A percentile compares a stretch with the other conserved stretches of the same genome.
These are phyloP conservation scores for Candida nitratophila DNA, from an alignment of 805 yeast species.

Conservation along the genomic window DNA sequence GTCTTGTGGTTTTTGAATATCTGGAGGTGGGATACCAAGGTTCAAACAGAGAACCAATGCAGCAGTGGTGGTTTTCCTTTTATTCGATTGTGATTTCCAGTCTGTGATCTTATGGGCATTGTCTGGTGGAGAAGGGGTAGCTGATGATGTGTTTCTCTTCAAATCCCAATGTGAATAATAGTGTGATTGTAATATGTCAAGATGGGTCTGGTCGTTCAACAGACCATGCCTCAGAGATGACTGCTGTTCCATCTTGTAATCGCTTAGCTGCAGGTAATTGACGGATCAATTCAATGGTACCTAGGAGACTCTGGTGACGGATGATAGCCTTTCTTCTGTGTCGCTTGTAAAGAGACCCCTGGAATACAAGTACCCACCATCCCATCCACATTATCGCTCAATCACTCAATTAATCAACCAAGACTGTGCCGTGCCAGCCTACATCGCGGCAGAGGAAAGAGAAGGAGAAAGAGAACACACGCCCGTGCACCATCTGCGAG, in stretches of 20 bases:
- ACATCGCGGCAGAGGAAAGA: too few relatives aligned
- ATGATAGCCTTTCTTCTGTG: too few relatives aligned
- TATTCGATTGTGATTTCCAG: conserved; percentile 87
- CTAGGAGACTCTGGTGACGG: too few relatives aligned
- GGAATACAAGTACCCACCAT: too few relatives aligned
- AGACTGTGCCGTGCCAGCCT: too few relatives aligned
- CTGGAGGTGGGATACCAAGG: conserved; percentile 96
- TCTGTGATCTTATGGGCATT: conserved; percentile 70
- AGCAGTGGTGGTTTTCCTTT: conserved; percentile 90
- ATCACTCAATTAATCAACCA: too few relatives aligned
- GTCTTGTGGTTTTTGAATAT: conserved; percentile 85
- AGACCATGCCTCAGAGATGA: conserved; percentile 23
- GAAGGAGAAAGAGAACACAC: too few relatives aligned
- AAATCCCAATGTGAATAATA: conserved; percentile 66
- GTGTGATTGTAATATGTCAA: conserved; percentile 23
- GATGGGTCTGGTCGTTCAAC: conserved; percentile 22
- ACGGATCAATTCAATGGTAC: neutral
- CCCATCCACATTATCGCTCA: too few relatives aligned
- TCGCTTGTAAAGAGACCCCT: too few relatives aligned
- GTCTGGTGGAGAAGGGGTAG: conserved; percentile 59
- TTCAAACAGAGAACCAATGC: conserved; percentile 87
- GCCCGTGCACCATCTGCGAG: too few relatives aligned
- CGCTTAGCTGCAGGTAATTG: neutral
- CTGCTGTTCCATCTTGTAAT: neutral
- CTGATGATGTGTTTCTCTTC: conserved; percentile 86